Evolutionary conservation across 208 protist genomes (phyloP).

Genomic region (Tetramitus jugosus): DNA sequence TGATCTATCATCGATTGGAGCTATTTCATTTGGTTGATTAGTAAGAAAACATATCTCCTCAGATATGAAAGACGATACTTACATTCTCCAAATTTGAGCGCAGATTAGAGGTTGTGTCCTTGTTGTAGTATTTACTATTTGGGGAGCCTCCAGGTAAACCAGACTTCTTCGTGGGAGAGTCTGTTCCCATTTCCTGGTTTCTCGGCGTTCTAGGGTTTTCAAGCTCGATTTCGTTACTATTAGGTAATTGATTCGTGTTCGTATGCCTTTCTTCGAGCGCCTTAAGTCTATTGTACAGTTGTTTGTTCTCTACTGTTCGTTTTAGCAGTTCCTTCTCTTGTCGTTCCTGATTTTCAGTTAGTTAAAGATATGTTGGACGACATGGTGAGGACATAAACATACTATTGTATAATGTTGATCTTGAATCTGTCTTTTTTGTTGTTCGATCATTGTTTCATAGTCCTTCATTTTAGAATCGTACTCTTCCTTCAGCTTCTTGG

Average conservation of each 20-base stretch:
- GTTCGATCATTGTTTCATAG: too few relatives aligned
- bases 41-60: neutral
- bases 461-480: too few relatives aligned
- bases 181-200: neutral
- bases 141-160: neutral
- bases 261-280: neutral
- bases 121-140: neutral
- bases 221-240: neutral
- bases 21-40: neutral
- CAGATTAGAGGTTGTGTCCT: neutral
- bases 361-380: neutral
- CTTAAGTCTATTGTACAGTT: neutral
- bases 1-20: neutral
- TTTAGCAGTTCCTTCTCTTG: neutral
- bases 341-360: conserved; percentile 3
- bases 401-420: too few relatives aligned
- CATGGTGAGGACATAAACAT: too few relatives aligned
- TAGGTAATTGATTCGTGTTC: neutral
- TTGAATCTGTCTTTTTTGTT: too few relatives aligned
- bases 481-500: too few relatives aligned
- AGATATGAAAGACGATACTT: neutral
- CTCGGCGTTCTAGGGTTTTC: neutral
- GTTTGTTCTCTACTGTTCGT: too few relatives aligned
- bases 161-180: neutral
- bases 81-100: neutral